phyloP scores from a whole-genome alignment of 2,329 filamentous ascomycete genomes.

The Xylaria sp. region DNA sequence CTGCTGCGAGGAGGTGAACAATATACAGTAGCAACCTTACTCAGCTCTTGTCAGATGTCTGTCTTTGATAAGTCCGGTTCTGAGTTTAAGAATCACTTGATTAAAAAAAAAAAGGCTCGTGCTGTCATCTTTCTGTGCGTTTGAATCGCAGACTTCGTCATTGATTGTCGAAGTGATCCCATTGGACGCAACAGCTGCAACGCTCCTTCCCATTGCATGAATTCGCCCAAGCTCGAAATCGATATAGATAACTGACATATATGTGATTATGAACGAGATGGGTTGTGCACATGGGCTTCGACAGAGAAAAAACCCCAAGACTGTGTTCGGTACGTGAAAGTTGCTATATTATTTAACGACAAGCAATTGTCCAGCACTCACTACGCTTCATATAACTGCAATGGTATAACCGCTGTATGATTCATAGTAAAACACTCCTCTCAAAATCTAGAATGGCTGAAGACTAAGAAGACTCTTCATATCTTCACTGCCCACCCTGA shows the following conservation, averaged over 20 bases:
- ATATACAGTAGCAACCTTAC: no score
- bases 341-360: not conserved
- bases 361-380: not conserved
- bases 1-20: no score
- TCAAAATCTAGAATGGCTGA: not conserved
- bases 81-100: no score
- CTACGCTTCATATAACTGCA: not conserved
- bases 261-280: conserved; percentile 6
- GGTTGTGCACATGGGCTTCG: not conserved
- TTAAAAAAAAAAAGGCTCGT: no score
- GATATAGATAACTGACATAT: conserved; percentile 5
- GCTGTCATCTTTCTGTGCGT: no score
- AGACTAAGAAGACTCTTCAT: conserved; percentile 18
- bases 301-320: no score
- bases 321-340: no score
- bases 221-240: not conserved
- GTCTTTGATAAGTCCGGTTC: no score
- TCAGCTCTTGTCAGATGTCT: no score
- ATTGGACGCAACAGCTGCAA: not conserved
- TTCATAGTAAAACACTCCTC: not conserved
- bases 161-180: no score
- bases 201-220: not conserved
- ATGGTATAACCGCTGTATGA: not conserved
- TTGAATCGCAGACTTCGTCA: no score
- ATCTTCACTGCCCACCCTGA: conserved; percentile 56